These are phyloP conservation scores for Boletus reticulatus DNA, from an alignment of 768 basidiomycete species.

Conservation along the genomic window DNA sequence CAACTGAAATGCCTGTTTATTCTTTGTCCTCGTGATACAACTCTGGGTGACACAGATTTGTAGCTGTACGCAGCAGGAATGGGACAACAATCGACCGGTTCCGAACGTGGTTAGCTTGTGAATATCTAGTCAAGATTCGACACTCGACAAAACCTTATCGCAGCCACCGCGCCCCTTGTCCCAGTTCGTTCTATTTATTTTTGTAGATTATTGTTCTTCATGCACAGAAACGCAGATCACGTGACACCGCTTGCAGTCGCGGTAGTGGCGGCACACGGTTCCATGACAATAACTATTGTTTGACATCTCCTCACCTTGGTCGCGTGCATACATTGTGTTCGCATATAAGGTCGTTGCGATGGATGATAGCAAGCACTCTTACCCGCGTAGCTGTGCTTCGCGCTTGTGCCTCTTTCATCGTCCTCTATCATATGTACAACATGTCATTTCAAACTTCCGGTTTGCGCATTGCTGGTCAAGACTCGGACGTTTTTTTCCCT, in stretches of 20 bases:
- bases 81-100: slow-evolving; percentile 11
- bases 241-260: slow-evolving; percentile 12
- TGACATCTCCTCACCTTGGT: slow-evolving; percentile 5
- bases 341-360: slow-evolving; percentile 21
- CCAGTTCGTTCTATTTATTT: background rate
- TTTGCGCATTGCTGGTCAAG: slow-evolving; percentile 31
- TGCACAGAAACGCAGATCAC: slow-evolving; percentile 10
- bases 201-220: slow-evolving; percentile 29
- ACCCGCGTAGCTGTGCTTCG: slow-evolving; percentile 30
- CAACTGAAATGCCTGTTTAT: background rate
- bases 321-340: slow-evolving; percentile 1
- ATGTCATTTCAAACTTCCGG: slow-evolving; percentile 21
- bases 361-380: background rate
- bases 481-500: slow-evolving; percentile 15
- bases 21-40: slow-evolving; percentile 2
- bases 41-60: background rate
- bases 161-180: slow-evolving; percentile 4
- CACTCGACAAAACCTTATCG: slow-evolving; percentile 9
- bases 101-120: slow-evolving; percentile 8
- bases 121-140: background rate
- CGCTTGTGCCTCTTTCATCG: slow-evolving; percentile 13
- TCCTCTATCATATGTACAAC: slow-evolving; percentile 5
- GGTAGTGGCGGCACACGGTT: background rate
- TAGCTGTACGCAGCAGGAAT: background rate
- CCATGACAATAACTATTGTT: slow-evolving; percentile 32